Evolutionary conservation across 192 early-diverging fungal species (phyloP), one percentile per base, ranked within the genome.

Genomic region (Podila clonocystis): DNA sequence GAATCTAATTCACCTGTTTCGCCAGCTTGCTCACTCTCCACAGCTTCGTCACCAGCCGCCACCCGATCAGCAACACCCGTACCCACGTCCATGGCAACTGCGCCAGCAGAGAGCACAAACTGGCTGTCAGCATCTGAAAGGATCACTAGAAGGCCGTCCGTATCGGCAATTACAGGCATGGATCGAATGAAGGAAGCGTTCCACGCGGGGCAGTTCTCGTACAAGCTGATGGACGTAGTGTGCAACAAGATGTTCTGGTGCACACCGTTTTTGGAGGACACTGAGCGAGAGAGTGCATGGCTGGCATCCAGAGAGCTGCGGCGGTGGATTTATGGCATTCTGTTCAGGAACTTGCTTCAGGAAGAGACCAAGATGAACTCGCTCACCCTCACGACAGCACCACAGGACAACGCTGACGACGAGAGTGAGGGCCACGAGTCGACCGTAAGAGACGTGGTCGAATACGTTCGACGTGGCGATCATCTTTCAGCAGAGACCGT

Each of bases 251-350:
- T 68, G 62, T 87, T 86, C 60, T 89, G 87, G 87, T 79, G 79
- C 29, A 71, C 69, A n/a, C 68, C 84, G 4, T 85, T 87, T 65
- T 33, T 89, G 45, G 87, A 89, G 63, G 87, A 89, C 49, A 65
- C 72, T 19, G 72, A 82, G 50, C 68, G 73, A 29, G 82, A 79
- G 63, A 73, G 63, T 30, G 75, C 82, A 28, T 85, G 85, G 84
- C 17, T 80, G 26, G 72, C 73, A 1, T 84, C 85, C 8, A 69
- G 80, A 45, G 70, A 82, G 30, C 33, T 89, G 33, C 70, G 87
- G 30, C 74, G 83, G 26, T 82, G 73, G 65, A 64, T 85, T 5
- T 89, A 89, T 70, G 76, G 83, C 19, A 67, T 75, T 58, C 30
- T 80, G 58, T 29, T 58, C 7, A 17, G 58, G 55, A 52, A 68